Percentiles rank a stretch among this genome's conserved stretches.
phyloP scores from a whole-genome alignment of 1,284 basidiomycete genomes.

The Cryptococcus sp. region DNA sequence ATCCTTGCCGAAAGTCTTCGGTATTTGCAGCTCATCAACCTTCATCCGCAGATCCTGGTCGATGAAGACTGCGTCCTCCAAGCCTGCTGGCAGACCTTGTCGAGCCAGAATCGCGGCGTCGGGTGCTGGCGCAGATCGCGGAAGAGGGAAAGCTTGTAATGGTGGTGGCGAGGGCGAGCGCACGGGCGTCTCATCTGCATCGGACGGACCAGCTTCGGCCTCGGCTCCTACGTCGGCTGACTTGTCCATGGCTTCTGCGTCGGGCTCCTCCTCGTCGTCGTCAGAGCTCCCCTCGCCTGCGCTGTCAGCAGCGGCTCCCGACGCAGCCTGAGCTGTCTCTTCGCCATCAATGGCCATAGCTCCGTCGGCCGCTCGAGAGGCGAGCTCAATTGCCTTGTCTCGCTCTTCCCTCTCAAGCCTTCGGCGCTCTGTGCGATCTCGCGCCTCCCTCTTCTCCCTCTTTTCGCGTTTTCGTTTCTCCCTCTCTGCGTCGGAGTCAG shows the following conservation, averaged over 20 bases:
- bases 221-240: slow-evolving; percentile 9
- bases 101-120: slow-evolving; percentile 67
- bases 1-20: slow-evolving; percentile 44
- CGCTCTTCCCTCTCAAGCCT: slow-evolving; percentile 19
- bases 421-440: slow-evolving; percentile 21
- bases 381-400: slow-evolving; percentile 7
- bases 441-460: slow-evolving; percentile 25
- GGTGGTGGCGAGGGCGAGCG: slow-evolving; percentile 30
- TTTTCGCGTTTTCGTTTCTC: slow-evolving; percentile 26
- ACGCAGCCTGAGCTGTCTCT: slow-evolving; percentile 3
- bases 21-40: slow-evolving; percentile 56
- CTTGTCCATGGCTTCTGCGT: slow-evolving; percentile 7
- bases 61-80: slow-evolving; percentile 71
- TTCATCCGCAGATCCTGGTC: slow-evolving; percentile 60
- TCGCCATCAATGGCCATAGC: slow-evolving; percentile 8
- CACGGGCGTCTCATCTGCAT: slow-evolving; percentile 22
- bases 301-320: too few species aligned
- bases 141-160: slow-evolving; percentile 65
- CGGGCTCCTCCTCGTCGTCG: not conserved
- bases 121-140: slow-evolving; percentile 68
- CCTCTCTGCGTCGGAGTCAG: slow-evolving; percentile 24
- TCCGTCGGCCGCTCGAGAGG: not conserved
- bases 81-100: slow-evolving; percentile 74
- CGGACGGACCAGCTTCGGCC: slow-evolving; percentile 26
- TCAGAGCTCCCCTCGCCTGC: too few species aligned